phyloP scores from a whole-genome alignment of 1,284 basidiomycete genomes.

The Boletellus dicymbophilus region DNA sequence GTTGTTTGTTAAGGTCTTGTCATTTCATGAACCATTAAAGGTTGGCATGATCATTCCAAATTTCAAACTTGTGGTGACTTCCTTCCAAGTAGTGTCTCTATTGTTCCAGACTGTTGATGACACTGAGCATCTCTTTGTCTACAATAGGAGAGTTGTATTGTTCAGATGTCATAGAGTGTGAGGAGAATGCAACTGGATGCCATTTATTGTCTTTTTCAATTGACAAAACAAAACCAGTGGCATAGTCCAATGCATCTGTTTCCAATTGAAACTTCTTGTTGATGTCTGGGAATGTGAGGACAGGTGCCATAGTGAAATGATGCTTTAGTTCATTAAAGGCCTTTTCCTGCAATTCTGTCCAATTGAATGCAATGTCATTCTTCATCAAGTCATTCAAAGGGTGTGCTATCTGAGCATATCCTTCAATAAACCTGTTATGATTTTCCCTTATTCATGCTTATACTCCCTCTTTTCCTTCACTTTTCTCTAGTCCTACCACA shows the following conservation, averaged over 20 bases:
- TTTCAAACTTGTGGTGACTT: not conserved
- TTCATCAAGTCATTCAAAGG: not conserved
- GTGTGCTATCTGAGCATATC: not conserved
- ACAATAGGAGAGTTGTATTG: not conserved
- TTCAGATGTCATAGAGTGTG: not conserved
- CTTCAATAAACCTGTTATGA: not conserved
- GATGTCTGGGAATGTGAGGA: no score
- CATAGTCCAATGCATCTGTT: no score
- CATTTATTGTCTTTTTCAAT: not conserved
- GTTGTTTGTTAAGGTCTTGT: not conserved
- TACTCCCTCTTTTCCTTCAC: no score
- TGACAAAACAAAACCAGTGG: no score
- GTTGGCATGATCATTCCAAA: not conserved
- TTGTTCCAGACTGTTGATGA: not conserved
- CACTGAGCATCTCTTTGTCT: not conserved
- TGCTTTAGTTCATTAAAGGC: no score
- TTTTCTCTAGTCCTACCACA: no score
- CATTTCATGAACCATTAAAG: no score
- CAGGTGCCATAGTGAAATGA: no score
- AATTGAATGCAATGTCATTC: not conserved
- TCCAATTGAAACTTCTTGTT: no score
- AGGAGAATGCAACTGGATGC: not conserved
- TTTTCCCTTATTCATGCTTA: no score
- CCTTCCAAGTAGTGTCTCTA: not conserved
- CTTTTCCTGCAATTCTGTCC: no score